phyloP scores from a whole-genome alignment of 2,329 filamentous ascomycete genomes.

The Ophiocordyceps polyrhachis-furcata region DNA sequence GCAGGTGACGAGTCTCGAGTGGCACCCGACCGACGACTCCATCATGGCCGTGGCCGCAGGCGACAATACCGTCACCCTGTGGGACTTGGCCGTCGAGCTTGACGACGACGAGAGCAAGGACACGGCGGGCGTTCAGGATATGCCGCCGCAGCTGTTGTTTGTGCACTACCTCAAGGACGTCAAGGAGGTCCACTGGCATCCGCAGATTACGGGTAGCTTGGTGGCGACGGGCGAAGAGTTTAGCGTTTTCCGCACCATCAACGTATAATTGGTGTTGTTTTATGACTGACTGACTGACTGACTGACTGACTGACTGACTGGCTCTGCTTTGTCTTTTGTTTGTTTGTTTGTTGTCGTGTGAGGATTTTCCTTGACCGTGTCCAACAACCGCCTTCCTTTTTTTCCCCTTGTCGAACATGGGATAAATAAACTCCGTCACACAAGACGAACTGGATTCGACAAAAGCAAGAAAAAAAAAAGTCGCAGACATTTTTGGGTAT shows the following conservation, averaged over 20 bases:
- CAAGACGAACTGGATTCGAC: too few relatives aligned
- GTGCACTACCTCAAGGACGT: constrained; percentile 91
- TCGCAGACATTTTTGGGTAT: neutral
- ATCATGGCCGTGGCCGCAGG: constrained; percentile 83
- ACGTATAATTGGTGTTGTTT: constrained; percentile 32
- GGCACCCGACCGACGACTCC: constrained; percentile 94
- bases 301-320: too few relatives aligned
- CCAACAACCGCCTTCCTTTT: neutral
- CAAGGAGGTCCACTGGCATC: constrained; percentile 96
- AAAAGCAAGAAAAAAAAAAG: too few relatives aligned
- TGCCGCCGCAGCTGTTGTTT: constrained; percentile 87
- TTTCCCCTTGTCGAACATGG: neutral
- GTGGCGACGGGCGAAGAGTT: constrained; percentile 87
- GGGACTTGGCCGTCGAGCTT: constrained; percentile 91
- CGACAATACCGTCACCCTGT: constrained; percentile 86
- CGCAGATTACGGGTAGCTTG: constrained; percentile 76
- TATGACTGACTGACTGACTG: too few relatives aligned
- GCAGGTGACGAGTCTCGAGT: constrained; percentile 89
- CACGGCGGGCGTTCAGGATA: constrained; percentile 69
- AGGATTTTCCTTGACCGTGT: neutral
- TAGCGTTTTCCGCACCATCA: constrained; percentile 70
- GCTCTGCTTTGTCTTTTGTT: neutral
- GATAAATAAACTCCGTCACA: too few relatives aligned
- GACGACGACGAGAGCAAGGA: constrained; percentile 94
- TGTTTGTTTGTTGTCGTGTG: neutral